These are phyloP conservation scores for Fusarium brachygibbosum DNA, from an alignment of 2,329 filamentous ascomycete genomes.

Conservation along the genomic window DNA sequence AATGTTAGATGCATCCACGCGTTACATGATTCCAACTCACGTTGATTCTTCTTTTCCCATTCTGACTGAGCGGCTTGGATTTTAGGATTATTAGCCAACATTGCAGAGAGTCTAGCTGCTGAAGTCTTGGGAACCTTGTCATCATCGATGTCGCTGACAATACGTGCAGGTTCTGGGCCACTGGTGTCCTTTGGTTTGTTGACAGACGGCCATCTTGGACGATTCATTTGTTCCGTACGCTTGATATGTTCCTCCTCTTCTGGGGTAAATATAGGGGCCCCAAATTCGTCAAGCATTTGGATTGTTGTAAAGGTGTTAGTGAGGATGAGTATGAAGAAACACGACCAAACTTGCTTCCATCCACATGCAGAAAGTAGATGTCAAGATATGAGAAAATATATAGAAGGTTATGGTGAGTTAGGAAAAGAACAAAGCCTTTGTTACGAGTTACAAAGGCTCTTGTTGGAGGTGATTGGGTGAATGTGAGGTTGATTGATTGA, in stretches of 20 bases:
- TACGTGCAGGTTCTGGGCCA: conserved; percentile 28
- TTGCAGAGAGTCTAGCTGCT: neutral
- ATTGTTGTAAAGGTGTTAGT: neutral
- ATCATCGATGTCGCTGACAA: conserved; percentile 46
- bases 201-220: conserved; percentile 26
- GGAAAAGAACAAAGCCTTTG: neutral
- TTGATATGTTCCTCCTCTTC: neutral
- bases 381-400: neutral
- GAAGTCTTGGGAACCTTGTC: conserved; percentile 11
- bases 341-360: neutral
- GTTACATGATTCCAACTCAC: neutral
- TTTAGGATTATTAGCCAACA: conserved; percentile 36
- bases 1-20: conserved; percentile 12
- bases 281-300: conserved; percentile 20
- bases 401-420: too few species aligned
- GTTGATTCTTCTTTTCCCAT: conserved; percentile 47
- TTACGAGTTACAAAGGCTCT: neutral
- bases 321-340: neutral
- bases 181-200: conserved; percentile 15
- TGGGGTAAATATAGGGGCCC: conserved; percentile 8
- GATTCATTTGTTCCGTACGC: neutral
- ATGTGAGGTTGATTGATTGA: conserved; percentile 5
- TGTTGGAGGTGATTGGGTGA: neutral
- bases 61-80: conserved; percentile 50
- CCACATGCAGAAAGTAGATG: neutral